Evolutionary conservation across 306 rosid genomes (phyloP), one percentile per base, ranked within the genome.

Genomic region (Alnus glutinosa): DNA sequence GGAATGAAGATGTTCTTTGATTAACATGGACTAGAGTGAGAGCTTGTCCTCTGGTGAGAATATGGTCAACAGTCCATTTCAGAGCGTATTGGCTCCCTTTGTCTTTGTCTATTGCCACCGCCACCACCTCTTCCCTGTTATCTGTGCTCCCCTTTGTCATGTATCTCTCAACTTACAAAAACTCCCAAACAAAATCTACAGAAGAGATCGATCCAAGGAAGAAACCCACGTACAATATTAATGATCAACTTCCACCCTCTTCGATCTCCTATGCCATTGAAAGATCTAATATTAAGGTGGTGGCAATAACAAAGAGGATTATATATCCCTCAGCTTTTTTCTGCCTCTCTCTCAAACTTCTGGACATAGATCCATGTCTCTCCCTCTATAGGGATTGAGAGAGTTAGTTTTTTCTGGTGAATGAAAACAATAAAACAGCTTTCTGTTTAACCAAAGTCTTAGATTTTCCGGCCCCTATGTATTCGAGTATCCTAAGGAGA

Each of bases 21-120:
- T 88, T 92, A 70, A 89, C 90, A 82, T 94, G 92, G 68, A 94
- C 11, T 61, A 94, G 80, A 28, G 88, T 78, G 36, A 94, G 81
- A 57, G 73, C 32, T 84, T 94, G 97, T 47, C 92, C 97, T 77
- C 78, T 87, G 9, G 89, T 85, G 64, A 92, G 88, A 78, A 94
- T 92, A 83, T 87, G 89, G 16, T 92, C 97, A 18, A 92, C 84
- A 0, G 97, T 85, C 97, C 97, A 94, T 86, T 91, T 94, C 9
- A 91, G 85, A 70, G 98, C 98, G 32, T 77, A 81, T 72, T 91
- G 95, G 78, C 97, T 91, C 67, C 88, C 83, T 71, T 89, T 92
- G 83, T 89, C 96, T 36, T 83, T 89, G 54, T 92, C 92, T 23
- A 94, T 83, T 1, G 98, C 97, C 70, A 94, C 97, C 0, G 94